Percentiles rank a stretch among this genome's conserved stretches.
Conservation (phyloP, 208 protist species). For the Leishmania arabica region DNA sequence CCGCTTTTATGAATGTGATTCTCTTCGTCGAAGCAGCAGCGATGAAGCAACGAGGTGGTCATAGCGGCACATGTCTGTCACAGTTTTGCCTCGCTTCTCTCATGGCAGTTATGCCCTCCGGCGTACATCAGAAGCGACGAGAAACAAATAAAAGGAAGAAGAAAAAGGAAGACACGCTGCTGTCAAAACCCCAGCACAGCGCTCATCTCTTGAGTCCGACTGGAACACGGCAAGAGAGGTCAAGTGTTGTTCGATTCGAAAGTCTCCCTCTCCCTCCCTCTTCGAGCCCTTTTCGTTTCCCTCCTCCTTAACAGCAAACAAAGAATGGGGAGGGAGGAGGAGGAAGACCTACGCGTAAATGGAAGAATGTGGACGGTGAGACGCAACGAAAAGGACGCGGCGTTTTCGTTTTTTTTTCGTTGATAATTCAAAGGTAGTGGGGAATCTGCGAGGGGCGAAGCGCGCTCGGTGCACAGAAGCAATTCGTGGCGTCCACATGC, state of each 20-base stretch:
- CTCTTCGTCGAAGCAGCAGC: neutral
- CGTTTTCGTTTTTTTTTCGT: neutral
- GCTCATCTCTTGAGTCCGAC: neutral
- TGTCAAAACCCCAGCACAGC: neutral
- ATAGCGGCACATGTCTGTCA: neutral
- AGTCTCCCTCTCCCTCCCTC: neutral
- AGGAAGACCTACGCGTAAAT: neutral
- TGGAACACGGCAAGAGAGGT: neutral
- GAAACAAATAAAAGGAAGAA: neutral
- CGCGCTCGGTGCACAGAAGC: neutral
- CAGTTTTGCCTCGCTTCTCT: too few species aligned
- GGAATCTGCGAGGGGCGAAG: neutral
- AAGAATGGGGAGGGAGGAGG: neutral
- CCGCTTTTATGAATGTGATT: slow-evolving; percentile 8
- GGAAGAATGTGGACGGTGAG: neutral
- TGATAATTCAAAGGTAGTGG: neutral
- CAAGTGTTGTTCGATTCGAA: neutral
- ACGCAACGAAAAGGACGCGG: neutral
- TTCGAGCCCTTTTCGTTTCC: neutral
- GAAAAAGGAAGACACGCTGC: neutral
- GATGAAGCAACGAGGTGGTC: neutral
- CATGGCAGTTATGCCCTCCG: neutral
- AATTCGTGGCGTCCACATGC: neutral
- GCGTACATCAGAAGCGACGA: neutral
- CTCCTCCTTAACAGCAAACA: neutral